These are phyloP conservation scores for Keithomyces neogunnii DNA, from an alignment of 2,329 filamentous ascomycete species.

Conservation along the genomic window DNA sequence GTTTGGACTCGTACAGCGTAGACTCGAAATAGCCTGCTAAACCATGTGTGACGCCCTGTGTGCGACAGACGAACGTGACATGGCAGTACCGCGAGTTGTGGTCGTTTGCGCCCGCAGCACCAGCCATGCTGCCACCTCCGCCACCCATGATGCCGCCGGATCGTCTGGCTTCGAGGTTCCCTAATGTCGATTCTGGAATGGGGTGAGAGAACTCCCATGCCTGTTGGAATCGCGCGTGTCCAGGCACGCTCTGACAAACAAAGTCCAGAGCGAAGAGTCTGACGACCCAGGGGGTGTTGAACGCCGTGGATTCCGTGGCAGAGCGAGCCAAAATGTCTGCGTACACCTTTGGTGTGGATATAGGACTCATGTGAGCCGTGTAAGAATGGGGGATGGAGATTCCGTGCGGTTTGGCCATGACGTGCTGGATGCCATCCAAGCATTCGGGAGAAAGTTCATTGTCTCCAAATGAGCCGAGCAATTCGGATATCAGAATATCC, in stretches of 20 bases:
- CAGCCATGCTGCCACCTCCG: constrained; percentile 64
- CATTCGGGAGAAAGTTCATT: constrained; percentile 97
- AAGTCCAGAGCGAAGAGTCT: constrained; percentile 87
- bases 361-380: constrained; percentile 87
- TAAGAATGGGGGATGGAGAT: constrained; percentile 93
- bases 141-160: constrained; percentile 58
- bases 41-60: constrained; percentile 81
- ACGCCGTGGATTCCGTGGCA: constrained; percentile 58
- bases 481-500: constrained; percentile 89
- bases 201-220: constrained; percentile 79
- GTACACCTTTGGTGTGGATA: constrained; percentile 78
- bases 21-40: constrained; percentile 94
- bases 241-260: constrained; percentile 57
- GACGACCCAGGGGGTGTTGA: constrained; percentile 91
- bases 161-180: constrained; percentile 45
- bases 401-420: constrained; percentile 68
- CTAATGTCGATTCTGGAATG: constrained; percentile 50
- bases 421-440: constrained; percentile 87
- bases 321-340: constrained; percentile 64
- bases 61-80: constrained; percentile 67
- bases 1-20: constrained; percentile 65
- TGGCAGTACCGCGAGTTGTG: constrained; percentile 81
- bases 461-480: constrained; percentile 91
- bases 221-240: constrained; percentile 57
- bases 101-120: constrained; percentile 75